A percentile compares a stretch with the other conserved stretches of the same genome.
Conservation (phyloP, 1,284 basidiomycete genomes). For the Omphalotus olearius region DNA sequence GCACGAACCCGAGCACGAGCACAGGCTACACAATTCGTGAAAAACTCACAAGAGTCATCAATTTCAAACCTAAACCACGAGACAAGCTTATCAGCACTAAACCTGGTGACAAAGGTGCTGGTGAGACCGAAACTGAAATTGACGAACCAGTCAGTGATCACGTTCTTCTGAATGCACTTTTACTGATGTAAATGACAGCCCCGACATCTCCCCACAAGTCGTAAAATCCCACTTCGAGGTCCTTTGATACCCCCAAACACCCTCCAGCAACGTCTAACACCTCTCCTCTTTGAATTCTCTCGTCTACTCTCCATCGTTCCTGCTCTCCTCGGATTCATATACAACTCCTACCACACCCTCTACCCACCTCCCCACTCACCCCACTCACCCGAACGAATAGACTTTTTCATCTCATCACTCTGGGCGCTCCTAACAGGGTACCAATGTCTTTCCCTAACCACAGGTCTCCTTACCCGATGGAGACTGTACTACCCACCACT, state of each 20-base stretch:
- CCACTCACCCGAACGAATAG: conserved; percentile 42
- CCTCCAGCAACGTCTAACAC: conserved; percentile 34
- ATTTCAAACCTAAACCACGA: conserved; percentile 14
- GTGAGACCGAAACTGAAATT: conserved; percentile 74
- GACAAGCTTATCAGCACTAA: conserved; percentile 53
- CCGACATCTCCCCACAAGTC: conserved; percentile 57
- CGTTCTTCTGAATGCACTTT: conserved; percentile 2
- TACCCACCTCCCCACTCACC: background rate
- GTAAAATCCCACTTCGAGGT: conserved; percentile 44
- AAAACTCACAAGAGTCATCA: background rate
- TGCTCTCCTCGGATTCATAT: conserved; percentile 59
- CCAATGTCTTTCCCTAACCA: conserved; percentile 77
- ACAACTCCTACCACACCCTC: conserved; percentile 49
- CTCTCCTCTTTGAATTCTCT: conserved; percentile 39
- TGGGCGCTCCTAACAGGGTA: conserved; percentile 76
- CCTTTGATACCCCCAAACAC: conserved; percentile 39
- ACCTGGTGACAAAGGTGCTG: conserved; percentile 56
- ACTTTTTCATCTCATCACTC: conserved; percentile 48
- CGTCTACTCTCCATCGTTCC: conserved; percentile 73
- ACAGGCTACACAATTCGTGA: background rate
- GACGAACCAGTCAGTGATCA: conserved; percentile 62
- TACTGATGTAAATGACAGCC: conserved; percentile 38
- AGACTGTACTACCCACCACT: conserved; percentile 77
- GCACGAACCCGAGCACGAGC: too few species aligned
- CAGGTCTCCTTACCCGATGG: conserved; percentile 79